Base-by-base conservation (phyloP, 2,329 filamentous ascomycete genomes). In the Clonostachys solani region DNA sequence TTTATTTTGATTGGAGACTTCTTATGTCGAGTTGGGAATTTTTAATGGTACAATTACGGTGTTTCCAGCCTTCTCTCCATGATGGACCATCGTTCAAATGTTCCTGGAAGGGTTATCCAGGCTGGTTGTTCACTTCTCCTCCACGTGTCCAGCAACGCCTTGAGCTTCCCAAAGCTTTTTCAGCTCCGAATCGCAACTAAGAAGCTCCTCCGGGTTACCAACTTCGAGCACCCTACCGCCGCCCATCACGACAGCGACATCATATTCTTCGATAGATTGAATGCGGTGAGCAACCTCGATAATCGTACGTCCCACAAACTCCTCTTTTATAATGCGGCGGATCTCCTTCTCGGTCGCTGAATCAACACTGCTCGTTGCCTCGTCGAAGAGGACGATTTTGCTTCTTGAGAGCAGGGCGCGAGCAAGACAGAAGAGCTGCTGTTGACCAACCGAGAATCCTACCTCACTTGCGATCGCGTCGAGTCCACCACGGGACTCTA, bases 401-500 rank as follows among this genome's bases (percentile, higher is more conserved):
- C 35, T 18, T 36, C 57, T 49, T 4, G 70, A 61, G 19, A 84
- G 59, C 29, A 84, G 65, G 0, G 78, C 81, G 4, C 80, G 64
- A 3, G 77, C 80, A 7, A 85, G 67, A 52, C 74, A 80, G 53
- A 86, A 80, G 2, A 85, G 68, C 56, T 85, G 81, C 46, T 72
- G 70, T 57, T 85, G 80, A 1, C 82, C 82, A 46, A 74, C 70
- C 5, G 69, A 74, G 8, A 80, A 62, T 46, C 66, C 63, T 6
- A 75, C 65, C 2, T 69, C 60, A 13, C 68, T 63, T 42, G 82
- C 67, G 7, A 42, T 47, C 2, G 54, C 55, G 5, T 51, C 51
- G 0, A 68, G 53, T 0, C 64, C 63, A 3, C 56, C 53, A 34
- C 12, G 54, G 46, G 13, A 60, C 55, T 40, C 60, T 54, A 3